Percentiles rank a stretch among this genome's conserved stretches.
These are phyloP conservation scores for Ilex aquifolium DNA, from an alignment of 257 asterid species.

Conservation along the genomic window DNA sequence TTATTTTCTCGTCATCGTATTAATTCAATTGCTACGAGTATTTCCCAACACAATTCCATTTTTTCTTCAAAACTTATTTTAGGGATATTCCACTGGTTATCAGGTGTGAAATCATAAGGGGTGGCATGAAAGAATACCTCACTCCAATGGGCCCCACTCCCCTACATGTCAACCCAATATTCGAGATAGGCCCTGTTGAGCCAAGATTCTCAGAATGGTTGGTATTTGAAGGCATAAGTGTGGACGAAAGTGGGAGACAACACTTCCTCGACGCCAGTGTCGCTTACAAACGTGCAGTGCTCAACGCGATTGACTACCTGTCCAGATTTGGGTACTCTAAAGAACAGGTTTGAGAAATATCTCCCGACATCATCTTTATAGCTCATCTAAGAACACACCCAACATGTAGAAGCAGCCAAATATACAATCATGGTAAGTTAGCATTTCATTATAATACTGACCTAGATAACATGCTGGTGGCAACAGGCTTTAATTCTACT, in stretches of 20 bases:
- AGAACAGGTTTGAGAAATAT: conserved; percentile 56
- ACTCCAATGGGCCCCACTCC: conserved; percentile 98
- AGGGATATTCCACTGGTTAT: conserved; percentile 3
- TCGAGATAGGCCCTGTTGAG: conserved; percentile 89
- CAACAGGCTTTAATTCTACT: conserved; percentile 73
- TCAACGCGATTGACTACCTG: conserved; percentile 80
- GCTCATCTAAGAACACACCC: background rate
- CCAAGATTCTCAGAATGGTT: conserved; percentile 95
- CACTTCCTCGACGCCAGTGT: conserved; percentile 84
- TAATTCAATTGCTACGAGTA: too few relatives aligned
- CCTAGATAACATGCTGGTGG: conserved; percentile 3
- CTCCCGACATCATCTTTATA: background rate
- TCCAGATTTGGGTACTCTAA: conserved; percentile 88
- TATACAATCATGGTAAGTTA: background rate
- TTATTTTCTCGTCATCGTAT: too few relatives aligned
- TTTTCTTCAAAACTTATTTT: background rate
- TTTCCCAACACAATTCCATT: background rate
- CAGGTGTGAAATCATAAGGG: conserved; percentile 88
- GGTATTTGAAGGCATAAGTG: conserved; percentile 96
- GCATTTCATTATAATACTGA: background rate
- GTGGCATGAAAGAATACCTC: conserved; percentile 83
- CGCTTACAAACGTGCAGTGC: conserved; percentile 93
- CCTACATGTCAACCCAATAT: conserved; percentile 83
- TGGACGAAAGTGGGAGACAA: conserved; percentile 83
- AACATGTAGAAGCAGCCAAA: conserved; percentile 1